These are phyloP conservation scores for Arthrobotrys musiformis DNA, from an alignment of 2,329 filamentous ascomycete genomes.

Conservation along the genomic window DNA sequence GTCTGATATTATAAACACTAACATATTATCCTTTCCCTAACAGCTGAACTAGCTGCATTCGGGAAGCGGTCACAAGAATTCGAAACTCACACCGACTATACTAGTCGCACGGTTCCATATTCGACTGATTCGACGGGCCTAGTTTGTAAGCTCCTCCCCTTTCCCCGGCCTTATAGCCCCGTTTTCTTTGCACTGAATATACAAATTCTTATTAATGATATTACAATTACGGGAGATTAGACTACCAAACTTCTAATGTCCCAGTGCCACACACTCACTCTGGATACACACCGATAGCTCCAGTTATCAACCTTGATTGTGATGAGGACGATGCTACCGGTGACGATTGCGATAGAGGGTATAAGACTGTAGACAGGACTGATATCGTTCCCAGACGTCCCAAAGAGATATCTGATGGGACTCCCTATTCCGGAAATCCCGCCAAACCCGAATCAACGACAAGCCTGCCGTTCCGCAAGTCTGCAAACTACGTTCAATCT, in stretches of 20 bases:
- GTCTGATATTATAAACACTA: neutral
- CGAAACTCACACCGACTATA: slow-evolving; percentile 27
- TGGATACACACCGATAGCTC: slow-evolving; percentile 20
- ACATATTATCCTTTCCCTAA: neutral
- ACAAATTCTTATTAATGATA: neutral
- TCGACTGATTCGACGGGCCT: slow-evolving; percentile 16
- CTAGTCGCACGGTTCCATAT: slow-evolving; percentile 32
- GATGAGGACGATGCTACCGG: neutral
- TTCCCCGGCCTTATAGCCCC: too few species aligned
- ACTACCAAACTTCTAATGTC: neutral
- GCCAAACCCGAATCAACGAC: too few species aligned
- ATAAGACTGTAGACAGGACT: too few species aligned
- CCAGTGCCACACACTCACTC: slow-evolving; percentile 22
- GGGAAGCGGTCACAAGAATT: neutral
- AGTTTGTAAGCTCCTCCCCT: too few species aligned
- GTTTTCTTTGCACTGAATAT: neutral
- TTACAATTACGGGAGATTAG: neutral
- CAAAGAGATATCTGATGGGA: too few species aligned
- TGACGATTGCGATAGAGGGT: neutral
- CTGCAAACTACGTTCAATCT: neutral
- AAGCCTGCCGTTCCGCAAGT: too few species aligned
- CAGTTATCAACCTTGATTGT: slow-evolving; percentile 26
- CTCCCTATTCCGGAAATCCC: too few species aligned
- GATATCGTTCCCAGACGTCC: too few species aligned
- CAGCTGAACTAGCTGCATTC: neutral